These are phyloP conservation scores for Ophiostoma perfectum DNA, from an alignment of 2,329 filamentous ascomycete species.

Conservation along the genomic window DNA sequence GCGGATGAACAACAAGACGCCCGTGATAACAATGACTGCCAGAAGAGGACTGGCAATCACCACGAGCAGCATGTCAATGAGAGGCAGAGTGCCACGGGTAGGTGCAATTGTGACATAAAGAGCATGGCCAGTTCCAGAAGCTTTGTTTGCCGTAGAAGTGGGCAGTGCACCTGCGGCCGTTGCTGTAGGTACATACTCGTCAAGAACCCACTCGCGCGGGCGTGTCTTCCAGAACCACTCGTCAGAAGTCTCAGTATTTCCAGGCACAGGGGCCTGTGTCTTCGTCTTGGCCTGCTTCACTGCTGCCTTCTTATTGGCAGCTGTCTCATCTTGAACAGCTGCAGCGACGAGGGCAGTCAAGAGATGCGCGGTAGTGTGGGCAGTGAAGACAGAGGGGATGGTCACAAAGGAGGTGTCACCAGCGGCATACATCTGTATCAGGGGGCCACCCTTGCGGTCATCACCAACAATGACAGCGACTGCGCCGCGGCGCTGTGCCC, in stretches of 20 bases:
- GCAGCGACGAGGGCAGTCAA: conserved; percentile 38
- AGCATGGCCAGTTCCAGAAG: conserved; percentile 32
- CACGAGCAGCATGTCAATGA: conserved; percentile 94
- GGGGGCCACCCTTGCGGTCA: conserved; percentile 76
- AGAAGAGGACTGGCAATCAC: conserved; percentile 92
- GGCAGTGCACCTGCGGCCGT: background rate
- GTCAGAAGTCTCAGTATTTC: conserved; percentile 10
- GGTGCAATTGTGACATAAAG: conserved; percentile 96
- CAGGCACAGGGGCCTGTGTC: conserved; percentile 8
- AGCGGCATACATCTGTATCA: conserved; percentile 97
- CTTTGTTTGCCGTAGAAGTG: background rate
- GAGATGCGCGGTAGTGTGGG: conserved; percentile 87
- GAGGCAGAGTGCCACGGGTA: conserved; percentile 81
- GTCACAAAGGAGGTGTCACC: conserved; percentile 93
- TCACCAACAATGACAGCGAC: conserved; percentile 91
- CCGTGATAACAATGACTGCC: conserved; percentile 83
- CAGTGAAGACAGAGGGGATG: conserved; percentile 92
- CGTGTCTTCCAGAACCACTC: conserved; percentile 23
- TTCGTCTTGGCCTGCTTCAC: conserved; percentile 15
- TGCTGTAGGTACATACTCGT: conserved; percentile 22
- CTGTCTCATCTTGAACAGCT: conserved; percentile 16
- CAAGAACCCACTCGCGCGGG: conserved; percentile 25
- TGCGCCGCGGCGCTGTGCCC: conserved; percentile 86
- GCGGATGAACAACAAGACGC: conserved; percentile 81
- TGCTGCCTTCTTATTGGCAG: background rate